These are phyloP conservation scores for Globisporangium emineosum DNA, from an alignment of 352 stramenopile species.

Conservation along the genomic window DNA sequence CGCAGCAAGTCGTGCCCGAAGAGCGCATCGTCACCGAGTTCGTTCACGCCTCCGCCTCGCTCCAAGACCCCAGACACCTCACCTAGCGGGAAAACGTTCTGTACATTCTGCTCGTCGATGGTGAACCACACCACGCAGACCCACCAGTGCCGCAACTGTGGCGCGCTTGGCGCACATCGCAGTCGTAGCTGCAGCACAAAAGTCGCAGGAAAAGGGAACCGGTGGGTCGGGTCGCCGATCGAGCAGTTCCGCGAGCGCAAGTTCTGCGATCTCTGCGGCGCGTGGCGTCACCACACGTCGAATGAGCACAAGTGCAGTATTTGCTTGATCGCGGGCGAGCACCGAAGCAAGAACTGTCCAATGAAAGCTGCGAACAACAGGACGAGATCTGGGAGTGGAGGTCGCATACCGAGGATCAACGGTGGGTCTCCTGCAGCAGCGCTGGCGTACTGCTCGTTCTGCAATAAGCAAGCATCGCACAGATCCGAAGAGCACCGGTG, in stretches of 20 bases:
- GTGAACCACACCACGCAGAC: constrained; percentile 54
- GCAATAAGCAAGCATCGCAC: constrained; percentile 52
- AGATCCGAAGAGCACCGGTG: constrained; percentile 56
- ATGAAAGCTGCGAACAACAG: constrained; percentile 22
- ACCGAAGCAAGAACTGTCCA: constrained; percentile 65
- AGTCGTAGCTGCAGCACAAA: constrained; percentile 46
- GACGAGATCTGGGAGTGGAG: constrained; percentile 2
- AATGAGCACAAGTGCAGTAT: constrained; percentile 64
- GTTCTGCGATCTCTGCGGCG: constrained; percentile 59
- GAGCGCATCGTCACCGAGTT: constrained; percentile 20
- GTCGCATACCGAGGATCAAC: constrained; percentile 16
- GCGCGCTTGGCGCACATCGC: constrained; percentile 48
- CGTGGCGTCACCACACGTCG: constrained; percentile 49
- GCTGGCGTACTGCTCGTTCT: constrained; percentile 53
- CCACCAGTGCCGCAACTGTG: constrained; percentile 59
- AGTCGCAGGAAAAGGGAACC: constrained; percentile 18
- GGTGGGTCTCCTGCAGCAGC: constrained; percentile 5
- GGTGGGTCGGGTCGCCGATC: constrained; percentile 49
- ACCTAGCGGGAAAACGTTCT: constrained; percentile 40
- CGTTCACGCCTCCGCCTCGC: constrained; percentile 13
- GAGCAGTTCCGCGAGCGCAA: constrained; percentile 37
- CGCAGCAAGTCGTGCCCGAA: constrained; percentile 54
- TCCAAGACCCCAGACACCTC: constrained; percentile 10
- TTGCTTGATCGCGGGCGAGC: constrained; percentile 52
- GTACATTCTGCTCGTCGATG: constrained; percentile 52